These are phyloP conservation scores for Phytophthora aleatoria DNA, from an alignment of 352 stramenopile species.

Conservation along the genomic window DNA sequence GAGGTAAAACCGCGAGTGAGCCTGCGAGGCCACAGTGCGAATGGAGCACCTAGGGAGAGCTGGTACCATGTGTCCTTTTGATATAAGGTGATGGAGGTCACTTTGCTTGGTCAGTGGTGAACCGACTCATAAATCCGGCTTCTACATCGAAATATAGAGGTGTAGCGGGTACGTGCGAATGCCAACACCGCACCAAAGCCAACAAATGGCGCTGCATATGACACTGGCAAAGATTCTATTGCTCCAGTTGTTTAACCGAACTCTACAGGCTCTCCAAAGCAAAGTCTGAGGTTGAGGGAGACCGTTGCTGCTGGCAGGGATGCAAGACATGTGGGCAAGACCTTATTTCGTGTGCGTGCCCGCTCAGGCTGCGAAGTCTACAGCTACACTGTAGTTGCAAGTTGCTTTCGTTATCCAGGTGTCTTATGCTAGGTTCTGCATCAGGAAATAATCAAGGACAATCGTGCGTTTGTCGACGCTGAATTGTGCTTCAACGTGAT, in stretches of 20 bases:
- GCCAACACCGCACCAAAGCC: conserved; percentile 2
- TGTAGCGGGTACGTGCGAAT: conserved; percentile 6
- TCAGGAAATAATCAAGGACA: neutral
- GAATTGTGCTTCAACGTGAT: neutral
- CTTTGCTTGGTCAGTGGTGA: neutral
- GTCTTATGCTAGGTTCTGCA: neutral
- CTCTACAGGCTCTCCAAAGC: neutral
- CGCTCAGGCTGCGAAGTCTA: neutral
- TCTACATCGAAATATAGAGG: conserved; percentile 11
- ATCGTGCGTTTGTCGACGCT: neutral
- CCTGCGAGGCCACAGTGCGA: neutral
- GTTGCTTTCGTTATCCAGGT: neutral
- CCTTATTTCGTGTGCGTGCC: neutral
- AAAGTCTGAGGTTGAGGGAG: too few species aligned
- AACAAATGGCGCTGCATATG: conserved; percentile 26
- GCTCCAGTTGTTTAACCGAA: conserved; percentile 11
- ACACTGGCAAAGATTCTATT: conserved; percentile 16
- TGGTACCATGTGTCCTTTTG: conserved; percentile 10
- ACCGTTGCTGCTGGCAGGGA: neutral
- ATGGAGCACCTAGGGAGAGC: conserved; percentile 6
- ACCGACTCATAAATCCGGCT: conserved; percentile 9
- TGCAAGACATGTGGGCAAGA: neutral
- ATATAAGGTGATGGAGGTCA: conserved; percentile 12
- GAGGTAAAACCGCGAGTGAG: conserved; percentile 11
- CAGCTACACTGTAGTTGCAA: neutral